Base-by-base conservation (phyloP, 2,329 filamentous ascomycete species). In the Pseudopithomyces chartarum region DNA sequence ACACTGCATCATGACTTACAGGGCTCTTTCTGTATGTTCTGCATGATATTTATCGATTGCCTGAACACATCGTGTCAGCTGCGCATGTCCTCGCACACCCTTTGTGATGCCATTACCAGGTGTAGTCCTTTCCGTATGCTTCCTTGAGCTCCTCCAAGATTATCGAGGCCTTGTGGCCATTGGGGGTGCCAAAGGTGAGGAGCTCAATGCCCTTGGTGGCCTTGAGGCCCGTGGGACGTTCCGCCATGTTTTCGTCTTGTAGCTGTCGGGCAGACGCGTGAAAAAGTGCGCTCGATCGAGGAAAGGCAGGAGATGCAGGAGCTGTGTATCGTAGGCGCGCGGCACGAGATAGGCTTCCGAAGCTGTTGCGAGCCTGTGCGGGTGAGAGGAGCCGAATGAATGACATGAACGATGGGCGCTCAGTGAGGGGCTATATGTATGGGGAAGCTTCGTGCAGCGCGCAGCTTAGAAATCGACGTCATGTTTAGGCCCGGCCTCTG, bases 91-190 rank as follows among this genome's bases (percentile, higher is more conserved):
- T 19, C 4, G 7, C 29, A 38, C 6, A 11, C 13, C 36, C 32
- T 6, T 15, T 13, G 46, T 15, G 19, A 23, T 19, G 22, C 1
- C 29, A 47, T 23, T 48, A 40, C 43, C 44, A 54, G 40, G 42
- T 39, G 22, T 53, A 53, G 33, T 44, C 57, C 54, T 62, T 71
- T 51, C 84, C 85, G 59, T 90, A 89, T 12, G 83, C 83, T n/a
- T 82, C 85, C 64, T 86, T 87, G 48, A 89, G 77, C 75, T 90
- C 87, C 68, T 90, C 87, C 38, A 89, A 81, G 19, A 89, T 66
- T 60, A 89, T 84, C 55, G 80, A 83, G 32, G 78, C 80, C 68
- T 89, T 89, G 75, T 79, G 76, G 66, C 77, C 78, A 65, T 80
- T 80, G 32, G 78, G 78, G 6, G 78, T 80, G 42, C 79, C 78